Base-by-base conservation (phyloP, 805 yeast genomes). In the Cyberlindnera subsufficiens region DNA sequence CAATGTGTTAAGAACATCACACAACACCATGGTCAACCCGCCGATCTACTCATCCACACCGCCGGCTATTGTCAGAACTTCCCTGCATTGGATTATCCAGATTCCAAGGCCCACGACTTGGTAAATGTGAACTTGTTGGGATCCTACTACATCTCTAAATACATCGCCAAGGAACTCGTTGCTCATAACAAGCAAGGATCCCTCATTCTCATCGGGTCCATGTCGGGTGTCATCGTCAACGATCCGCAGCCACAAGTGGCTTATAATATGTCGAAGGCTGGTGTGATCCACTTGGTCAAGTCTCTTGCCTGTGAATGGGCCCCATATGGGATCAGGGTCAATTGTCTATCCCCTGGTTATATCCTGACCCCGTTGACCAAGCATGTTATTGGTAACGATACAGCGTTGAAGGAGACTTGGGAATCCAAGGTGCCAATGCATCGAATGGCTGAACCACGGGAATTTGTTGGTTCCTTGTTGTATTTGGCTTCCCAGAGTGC, bases 41-140 rank as follows among this genome's bases (percentile, higher is more conserved):
- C 88, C 32, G 78, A 80, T 52, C 67, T 83, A 50, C 70, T 85
- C 53, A 74, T 85, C 47, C 83, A 85, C 69, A 74, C 88, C 40
- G 93, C 95, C n/a, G 93, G 95, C 13, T 85, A 80, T 68, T 82
- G 89, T 59, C 89, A 85, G 64, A 85, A 85, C 70, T 76, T 72
- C 66, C 77, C 87, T 2, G 91, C 91, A 22, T 77, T 80, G 54
- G 85, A 82, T 42, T 84, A 85, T 65, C 89, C 90, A 19, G 76
- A 87, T 34, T 61, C 64, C 39, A 81, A 80, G 55, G 86, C 88
- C 39, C 86, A 81, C 53, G 74, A 74, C 33, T 66, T 85, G 45
- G 71, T 83, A 64, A 74, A 80, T 55, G 91, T 83, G 45, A 84
- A 86, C 63, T 72, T 84, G 17, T 65, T 82, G 65, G 95, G 93